Base-by-base conservation (phyloP, 2,329 filamentous ascomycete species). In the Chrysoporthe austroafricana region DNA sequence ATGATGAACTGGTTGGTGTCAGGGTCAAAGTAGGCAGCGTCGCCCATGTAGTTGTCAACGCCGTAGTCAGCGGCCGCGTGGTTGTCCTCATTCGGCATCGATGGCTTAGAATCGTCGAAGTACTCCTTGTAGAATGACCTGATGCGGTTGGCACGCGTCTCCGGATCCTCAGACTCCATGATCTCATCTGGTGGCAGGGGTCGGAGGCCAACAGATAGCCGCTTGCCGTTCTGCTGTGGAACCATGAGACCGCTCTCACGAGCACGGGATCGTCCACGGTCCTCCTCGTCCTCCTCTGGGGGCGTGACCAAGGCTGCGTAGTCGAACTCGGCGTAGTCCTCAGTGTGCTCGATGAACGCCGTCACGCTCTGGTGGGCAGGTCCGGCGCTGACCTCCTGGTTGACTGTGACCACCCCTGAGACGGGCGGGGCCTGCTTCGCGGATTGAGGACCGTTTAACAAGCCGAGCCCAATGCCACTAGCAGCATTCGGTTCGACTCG, bases 121-220 rank as follows among this genome's bases (percentile, higher is more conserved):
- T 99, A 99, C 77, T 99, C 96, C 82, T 97, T 97, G 84, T 99
- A 99, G 83, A 99, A 99, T 4, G 96, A 99, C 77, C 96, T 88
- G 73, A 99, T 99, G 68, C 96, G 90, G 83, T 97, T 98, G 71
- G 96, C 96, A 74, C 96, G 89, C 75, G 95, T 90, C 78, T 98
- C 96, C 0, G 96, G 94, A 76, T 97, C 95, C 76, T 98, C 96
- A 3, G 90, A 88, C 56, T 90, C 88, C 42, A 84, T 85, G 65
- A 92, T 88, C 71, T 97, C 92, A 75, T 94, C 90, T 46, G 94
- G 93, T 5, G 96, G 96, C 70, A 99, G 85, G 32, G 96, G 96
- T 18, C 96, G 91, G 78, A 97, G 86, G 39, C 89, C 88, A 58
- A 91, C 86, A 1, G 89, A 91, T n/a, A 91, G 77, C 66, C 89